Conservation (phyloP, 2,329 filamentous ascomycete species). For the Davidsoniella virescens region DNA sequence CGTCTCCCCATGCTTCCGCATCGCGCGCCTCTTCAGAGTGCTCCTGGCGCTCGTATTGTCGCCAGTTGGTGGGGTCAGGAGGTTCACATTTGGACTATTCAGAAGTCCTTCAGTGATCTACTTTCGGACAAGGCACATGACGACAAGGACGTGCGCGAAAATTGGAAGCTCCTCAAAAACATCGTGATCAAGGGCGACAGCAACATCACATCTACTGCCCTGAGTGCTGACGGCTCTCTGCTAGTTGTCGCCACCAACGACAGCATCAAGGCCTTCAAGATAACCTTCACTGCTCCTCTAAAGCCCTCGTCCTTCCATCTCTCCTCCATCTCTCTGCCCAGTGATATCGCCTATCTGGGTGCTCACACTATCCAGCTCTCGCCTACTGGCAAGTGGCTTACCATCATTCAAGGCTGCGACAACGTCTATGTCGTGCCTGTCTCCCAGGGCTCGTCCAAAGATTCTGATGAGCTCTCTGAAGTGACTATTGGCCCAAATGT, state of each 20-base stretch:
- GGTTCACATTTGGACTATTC: slow-evolving; percentile 61
- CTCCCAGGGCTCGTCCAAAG: background rate
- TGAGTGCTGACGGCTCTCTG: slow-evolving; percentile 55
- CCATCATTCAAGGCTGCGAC: slow-evolving; percentile 44
- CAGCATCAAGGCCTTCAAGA: slow-evolving; percentile 60
- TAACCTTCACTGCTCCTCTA: slow-evolving; percentile 22
- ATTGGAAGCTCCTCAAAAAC: slow-evolving; percentile 51
- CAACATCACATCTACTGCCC: slow-evolving; percentile 59
- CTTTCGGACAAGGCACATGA: slow-evolving; percentile 25
- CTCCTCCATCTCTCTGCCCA: slow-evolving; percentile 50
- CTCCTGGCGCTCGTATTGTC: slow-evolving; percentile 56
- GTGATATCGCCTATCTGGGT: slow-evolving; percentile 39
- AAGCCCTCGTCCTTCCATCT: slow-evolving; percentile 48
- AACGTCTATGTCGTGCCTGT: slow-evolving; percentile 38
- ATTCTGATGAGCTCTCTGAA: slow-evolving; percentile 12
- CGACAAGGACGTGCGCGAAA: slow-evolving; percentile 30
- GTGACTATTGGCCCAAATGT: slow-evolving; percentile 20
- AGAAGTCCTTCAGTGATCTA: slow-evolving; percentile 30
- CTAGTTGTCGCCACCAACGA: slow-evolving; percentile 61
- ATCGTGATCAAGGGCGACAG: slow-evolving; percentile 59
- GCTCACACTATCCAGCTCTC: slow-evolving; percentile 56
- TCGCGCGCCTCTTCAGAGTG: slow-evolving; percentile 54
- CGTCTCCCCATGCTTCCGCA: slow-evolving; percentile 75
- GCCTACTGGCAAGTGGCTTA: slow-evolving; percentile 53
- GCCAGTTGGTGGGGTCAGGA: slow-evolving; percentile 88